These are phyloP conservation scores for Cryptosporidium viatorum DNA, from an alignment of 169 alveolate species.

Conservation along the genomic window DNA sequence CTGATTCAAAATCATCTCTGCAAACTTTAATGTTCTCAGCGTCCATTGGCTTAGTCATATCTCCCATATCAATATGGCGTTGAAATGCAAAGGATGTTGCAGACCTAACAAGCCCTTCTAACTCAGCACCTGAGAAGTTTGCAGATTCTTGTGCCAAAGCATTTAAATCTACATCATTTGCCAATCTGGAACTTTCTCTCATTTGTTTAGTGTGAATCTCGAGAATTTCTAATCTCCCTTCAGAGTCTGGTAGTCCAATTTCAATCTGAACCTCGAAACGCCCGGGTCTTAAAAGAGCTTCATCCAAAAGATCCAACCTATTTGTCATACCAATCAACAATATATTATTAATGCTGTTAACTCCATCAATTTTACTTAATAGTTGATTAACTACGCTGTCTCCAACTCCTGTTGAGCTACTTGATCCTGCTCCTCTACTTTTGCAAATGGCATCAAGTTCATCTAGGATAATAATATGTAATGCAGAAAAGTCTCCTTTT, in stretches of 20 bases:
- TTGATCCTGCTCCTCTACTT: conserved; percentile 93
- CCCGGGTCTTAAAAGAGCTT: conserved; percentile 99
- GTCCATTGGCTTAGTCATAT: conserved; percentile 82
- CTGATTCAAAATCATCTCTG: conserved; percentile 92
- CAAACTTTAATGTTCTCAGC: conserved; percentile 83
- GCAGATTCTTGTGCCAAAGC: conserved; percentile 93
- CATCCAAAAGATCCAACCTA: conserved; percentile 98
- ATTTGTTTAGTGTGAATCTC: conserved; percentile 97
- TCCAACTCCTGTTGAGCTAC: conserved; percentile 94
- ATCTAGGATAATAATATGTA: conserved; percentile 98
- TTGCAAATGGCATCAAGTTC: conserved; percentile 99
- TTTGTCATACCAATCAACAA: conserved; percentile 99
- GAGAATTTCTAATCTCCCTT: conserved; percentile 96
- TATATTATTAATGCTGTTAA: conserved; percentile 96
- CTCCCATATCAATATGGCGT: conserved; percentile 83
- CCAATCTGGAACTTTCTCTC: conserved; percentile 87
- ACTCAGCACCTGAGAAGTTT: conserved; percentile 99
- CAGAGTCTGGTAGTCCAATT: conserved; percentile 97
- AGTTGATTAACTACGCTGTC: conserved; percentile 99
- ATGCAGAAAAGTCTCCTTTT: conserved; percentile 94
- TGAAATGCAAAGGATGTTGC: conserved; percentile 96
- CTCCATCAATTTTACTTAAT: conserved; percentile 99
- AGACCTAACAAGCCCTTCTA: conserved; percentile 94
- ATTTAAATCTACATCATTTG: conserved; percentile 89
- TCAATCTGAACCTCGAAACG: conserved; percentile 98